phyloP scores from a whole-genome alignment of 148 eudicot species.

The Cornus kousa region DNA sequence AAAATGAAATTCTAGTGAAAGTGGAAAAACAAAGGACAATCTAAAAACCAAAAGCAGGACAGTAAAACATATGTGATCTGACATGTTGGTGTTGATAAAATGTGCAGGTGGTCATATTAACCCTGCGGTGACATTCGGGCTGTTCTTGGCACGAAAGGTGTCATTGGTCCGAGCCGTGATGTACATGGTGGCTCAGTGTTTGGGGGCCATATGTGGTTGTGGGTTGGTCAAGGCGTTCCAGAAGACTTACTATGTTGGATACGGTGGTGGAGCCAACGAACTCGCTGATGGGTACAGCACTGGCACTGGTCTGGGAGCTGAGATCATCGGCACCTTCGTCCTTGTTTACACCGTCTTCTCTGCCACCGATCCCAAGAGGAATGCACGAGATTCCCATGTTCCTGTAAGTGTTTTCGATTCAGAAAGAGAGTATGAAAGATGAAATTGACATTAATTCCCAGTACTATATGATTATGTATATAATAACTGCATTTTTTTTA shows the following conservation, averaged over 20 bases:
- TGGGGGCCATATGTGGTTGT: conserved; percentile 45
- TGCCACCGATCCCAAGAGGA: conserved; percentile 48
- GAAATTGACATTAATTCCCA: too few species aligned
- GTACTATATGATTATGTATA: too few species aligned
- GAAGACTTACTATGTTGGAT: conserved; percentile 22
- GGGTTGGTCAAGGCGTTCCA: conserved; percentile 43
- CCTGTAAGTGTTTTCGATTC: conserved; percentile 30
- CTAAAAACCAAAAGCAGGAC: background rate
- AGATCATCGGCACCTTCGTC: conserved; percentile 43
- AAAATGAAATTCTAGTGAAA: too few species aligned
- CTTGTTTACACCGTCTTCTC: conserved; percentile 44
- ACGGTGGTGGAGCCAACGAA: conserved; percentile 43
- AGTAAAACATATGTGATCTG: too few species aligned
- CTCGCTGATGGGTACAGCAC: conserved; percentile 32
- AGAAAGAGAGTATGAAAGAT: too few species aligned
- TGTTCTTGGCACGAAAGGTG: conserved; percentile 39
- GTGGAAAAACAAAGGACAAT: too few species aligned
- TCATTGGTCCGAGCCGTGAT: conserved; percentile 29
- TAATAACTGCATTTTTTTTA: too few species aligned
- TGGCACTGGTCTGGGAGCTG: conserved; percentile 35
- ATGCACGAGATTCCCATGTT: conserved; percentile 48
- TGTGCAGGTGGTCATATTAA: conserved; percentile 44
- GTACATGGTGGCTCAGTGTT: conserved; percentile 49
- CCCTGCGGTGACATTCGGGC: conserved; percentile 48
- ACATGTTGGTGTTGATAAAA: background rate